A percentile compares a stretch with the other conserved stretches of the same genome.
Evolutionary conservation across 1,284 basidiomycete species (phyloP).

Genomic region (Cryptococcus sp.): DNA sequence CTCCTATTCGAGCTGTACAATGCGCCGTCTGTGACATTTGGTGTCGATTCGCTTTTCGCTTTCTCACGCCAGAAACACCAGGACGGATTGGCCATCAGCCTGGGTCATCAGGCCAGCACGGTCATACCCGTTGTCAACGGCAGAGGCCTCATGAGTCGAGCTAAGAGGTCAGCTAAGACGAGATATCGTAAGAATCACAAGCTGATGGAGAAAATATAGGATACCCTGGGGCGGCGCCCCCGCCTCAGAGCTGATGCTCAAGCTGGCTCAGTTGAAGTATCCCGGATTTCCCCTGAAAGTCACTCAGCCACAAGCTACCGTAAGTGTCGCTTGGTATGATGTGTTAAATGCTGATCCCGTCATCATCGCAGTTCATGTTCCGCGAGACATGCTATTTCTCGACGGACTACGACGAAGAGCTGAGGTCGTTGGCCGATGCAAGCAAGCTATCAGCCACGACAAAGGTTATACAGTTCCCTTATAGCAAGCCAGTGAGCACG

Average conservation of each 20-base stretch:
- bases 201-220: constrained; percentile 54
- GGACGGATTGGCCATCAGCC: constrained; percentile 72
- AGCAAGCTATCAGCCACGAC: constrained; percentile 66
- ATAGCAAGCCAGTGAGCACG: constrained; percentile 59
- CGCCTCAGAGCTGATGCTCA: constrained; percentile 86
- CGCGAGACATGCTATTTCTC: constrained; percentile 86
- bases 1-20: constrained; percentile 94
- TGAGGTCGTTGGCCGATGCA: constrained; percentile 68
- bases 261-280: constrained; percentile 93
- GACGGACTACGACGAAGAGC: constrained; percentile 70
- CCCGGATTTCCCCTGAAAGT: constrained; percentile 73
- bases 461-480: constrained; percentile 84
- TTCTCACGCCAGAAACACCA: constrained; percentile 60
- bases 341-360: constrained; percentile 7
- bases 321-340: constrained; percentile 61
- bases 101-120: constrained; percentile 64
- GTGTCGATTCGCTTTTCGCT: constrained; percentile 89
- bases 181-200: neutral
- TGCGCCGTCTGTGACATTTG: constrained; percentile 83
- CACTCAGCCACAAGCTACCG: constrained; percentile 59
- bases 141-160: constrained; percentile 74
- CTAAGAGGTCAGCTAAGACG: constrained; percentile 67
- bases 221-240: constrained; percentile 93
- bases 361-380: constrained; percentile 72
- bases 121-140: constrained; percentile 82